A percentile compares a stretch with the other conserved stretches of the same genome.
Conservation (phyloP, 345 rosid species). For the Dovyalis caffra region DNA sequence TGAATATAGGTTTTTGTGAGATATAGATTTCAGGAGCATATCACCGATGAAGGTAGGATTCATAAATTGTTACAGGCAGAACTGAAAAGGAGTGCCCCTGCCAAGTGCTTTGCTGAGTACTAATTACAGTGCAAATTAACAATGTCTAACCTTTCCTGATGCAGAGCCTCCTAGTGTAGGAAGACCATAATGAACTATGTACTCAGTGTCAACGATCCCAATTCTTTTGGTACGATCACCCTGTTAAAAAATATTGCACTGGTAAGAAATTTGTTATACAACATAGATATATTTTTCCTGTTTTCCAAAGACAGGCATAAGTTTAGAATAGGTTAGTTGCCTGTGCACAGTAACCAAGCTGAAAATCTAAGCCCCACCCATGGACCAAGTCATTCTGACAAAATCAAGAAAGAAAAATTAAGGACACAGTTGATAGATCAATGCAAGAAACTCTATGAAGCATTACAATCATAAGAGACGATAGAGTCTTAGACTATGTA, state of each 20-base stretch:
- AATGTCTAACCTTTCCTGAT: constrained; percentile 34
- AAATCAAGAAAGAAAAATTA: neutral
- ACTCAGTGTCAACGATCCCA: constrained; percentile 79
- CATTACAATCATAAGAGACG: neutral
- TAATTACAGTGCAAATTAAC: neutral
- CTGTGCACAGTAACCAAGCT: constrained; percentile 83
- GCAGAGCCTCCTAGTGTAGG: constrained; percentile 64
- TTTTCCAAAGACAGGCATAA: neutral
- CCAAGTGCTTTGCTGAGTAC: neutral
- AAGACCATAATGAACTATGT: constrained; percentile 56
- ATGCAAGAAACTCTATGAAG: neutral
- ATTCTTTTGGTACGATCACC: constrained; percentile 65
- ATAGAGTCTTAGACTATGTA: too few relatives aligned
- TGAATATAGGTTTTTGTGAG: too few relatives aligned
- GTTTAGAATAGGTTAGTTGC: constrained; percentile 25
- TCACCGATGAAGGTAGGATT: too few relatives aligned
- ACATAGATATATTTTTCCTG: neutral
- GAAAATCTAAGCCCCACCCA: constrained; percentile 79
- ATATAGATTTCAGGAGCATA: too few relatives aligned
- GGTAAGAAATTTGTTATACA: neutral
- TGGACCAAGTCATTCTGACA: constrained; percentile 68
- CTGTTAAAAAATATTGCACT: constrained; percentile 48
- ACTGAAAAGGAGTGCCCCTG: too few relatives aligned
- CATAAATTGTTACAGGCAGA: too few relatives aligned
- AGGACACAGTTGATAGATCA: neutral